A percentile compares a stretch with the other conserved stretches of the same genome.
phyloP scores from a whole-genome alignment of 257 asterid species.

The Nicotiana attenuata region DNA sequence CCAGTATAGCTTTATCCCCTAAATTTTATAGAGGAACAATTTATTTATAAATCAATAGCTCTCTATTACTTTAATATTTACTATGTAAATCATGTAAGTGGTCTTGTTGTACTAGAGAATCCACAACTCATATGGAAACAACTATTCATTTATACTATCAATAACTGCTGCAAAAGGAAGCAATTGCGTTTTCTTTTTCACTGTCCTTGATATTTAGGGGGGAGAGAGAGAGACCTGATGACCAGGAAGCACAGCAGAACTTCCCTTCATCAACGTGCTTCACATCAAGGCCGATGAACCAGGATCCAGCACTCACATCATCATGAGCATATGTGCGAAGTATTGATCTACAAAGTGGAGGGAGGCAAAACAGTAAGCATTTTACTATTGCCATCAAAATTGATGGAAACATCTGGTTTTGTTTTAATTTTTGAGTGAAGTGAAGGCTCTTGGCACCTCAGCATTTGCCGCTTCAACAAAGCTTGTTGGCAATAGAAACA shows the following conservation, averaged over 20 bases:
- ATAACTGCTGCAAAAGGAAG: neutral
- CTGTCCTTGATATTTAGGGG: neutral
- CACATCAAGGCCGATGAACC: conserved; percentile 86
- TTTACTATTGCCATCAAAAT: neutral
- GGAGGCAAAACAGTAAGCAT: neutral
- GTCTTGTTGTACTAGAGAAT: no score
- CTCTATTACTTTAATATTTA: no score
- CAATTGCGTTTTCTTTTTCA: neutral
- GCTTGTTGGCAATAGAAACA: neutral
- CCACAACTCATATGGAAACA: neutral
- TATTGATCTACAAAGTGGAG: conserved; percentile 35
- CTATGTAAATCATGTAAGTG: no score
- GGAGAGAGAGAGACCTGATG: conserved; percentile 49
- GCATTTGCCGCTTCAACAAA: neutral
- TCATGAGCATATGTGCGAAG: conserved; percentile 76
- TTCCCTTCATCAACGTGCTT: conserved; percentile 73
- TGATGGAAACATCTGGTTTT: neutral
- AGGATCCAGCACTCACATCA: conserved; percentile 85
- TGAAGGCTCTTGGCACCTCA: conserved; percentile 5
- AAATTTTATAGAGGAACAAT: neutral
- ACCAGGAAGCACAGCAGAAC: conserved; percentile 86
- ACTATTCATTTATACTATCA: neutral
- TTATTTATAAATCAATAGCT: neutral
- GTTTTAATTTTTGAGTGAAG: neutral
- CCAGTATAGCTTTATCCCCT: neutral